Conservation (phyloP, 306 rosid species). For the Castanea mollissima region DNA sequence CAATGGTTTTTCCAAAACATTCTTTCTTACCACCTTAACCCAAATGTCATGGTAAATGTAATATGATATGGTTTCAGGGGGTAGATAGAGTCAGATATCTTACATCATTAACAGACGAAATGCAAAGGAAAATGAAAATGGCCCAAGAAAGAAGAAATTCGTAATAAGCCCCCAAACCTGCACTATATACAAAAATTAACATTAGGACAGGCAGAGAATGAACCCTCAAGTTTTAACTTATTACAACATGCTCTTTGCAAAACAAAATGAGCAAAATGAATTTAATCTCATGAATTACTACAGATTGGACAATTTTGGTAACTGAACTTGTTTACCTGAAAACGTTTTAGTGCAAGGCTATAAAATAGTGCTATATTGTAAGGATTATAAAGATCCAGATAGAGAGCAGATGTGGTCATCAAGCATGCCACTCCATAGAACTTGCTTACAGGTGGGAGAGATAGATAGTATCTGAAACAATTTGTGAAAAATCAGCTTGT, state of each 20-base stretch:
- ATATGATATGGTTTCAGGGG: background rate
- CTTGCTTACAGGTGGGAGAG: slow-evolving; percentile 85
- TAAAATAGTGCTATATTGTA: slow-evolving; percentile 32
- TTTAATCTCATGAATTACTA: background rate
- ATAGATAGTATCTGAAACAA: slow-evolving; percentile 51
- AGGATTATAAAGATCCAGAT: slow-evolving; percentile 35
- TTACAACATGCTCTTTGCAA: too few relatives aligned
- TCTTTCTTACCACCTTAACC: background rate
- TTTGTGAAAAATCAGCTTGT: background rate
- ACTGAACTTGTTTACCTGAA: slow-evolving; percentile 47
- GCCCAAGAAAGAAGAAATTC: slow-evolving; percentile 76
- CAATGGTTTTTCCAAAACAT: background rate
- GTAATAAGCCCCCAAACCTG: slow-evolving; percentile 75
- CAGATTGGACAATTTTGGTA: background rate
- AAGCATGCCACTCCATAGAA: slow-evolving; percentile 63
- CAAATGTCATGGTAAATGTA: background rate
- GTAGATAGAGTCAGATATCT: background rate
- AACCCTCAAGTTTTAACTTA: too few relatives aligned
- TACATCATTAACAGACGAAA: slow-evolving; percentile 56
- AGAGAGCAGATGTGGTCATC: slow-evolving; percentile 53
- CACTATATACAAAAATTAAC: slow-evolving; percentile 1
- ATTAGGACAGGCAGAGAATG: background rate
- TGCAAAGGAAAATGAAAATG: slow-evolving; percentile 60
- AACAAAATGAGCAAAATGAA: background rate
- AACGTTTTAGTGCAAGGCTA: slow-evolving; percentile 41